These are phyloP conservation scores for Leishmania mexicana DNA, from an alignment of 208 protist genomes.

Conservation along the genomic window DNA sequence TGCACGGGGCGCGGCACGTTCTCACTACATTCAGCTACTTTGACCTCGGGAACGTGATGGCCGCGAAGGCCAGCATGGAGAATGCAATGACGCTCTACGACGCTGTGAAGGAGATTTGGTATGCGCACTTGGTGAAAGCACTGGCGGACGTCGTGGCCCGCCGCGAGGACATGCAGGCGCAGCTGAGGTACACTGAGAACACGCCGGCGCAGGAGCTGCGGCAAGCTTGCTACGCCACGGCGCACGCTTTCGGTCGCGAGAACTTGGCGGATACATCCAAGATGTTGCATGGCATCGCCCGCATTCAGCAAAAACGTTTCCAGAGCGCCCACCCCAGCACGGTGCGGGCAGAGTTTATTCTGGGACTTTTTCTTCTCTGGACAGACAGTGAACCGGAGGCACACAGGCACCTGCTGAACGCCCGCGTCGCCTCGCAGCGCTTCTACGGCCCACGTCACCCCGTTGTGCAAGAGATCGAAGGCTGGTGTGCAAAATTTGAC, in stretches of 20 bases:
- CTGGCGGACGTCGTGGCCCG: constrained; percentile 69
- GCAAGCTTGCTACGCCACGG: constrained; percentile 56
- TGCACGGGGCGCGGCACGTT: constrained; percentile 80
- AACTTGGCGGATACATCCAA: constrained; percentile 85
- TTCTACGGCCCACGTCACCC: constrained; percentile 85
- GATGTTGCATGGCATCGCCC: constrained; percentile 85
- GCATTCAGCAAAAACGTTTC: constrained; percentile 86
- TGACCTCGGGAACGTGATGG: constrained; percentile 91
- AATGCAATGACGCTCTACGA: constrained; percentile 89
- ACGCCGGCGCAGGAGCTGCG: constrained; percentile 43
- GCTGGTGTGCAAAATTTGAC: constrained; percentile 73
- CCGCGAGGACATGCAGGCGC: constrained; percentile 41
- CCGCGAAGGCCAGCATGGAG: constrained; percentile 86
- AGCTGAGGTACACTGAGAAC: constrained; percentile 77
- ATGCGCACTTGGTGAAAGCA: constrained; percentile 44
- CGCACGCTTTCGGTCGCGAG: constrained; percentile 71
- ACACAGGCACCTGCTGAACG: constrained; percentile 40
- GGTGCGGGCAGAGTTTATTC: constrained; percentile 71
- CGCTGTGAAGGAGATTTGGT: constrained; percentile 88
- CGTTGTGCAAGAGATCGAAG: constrained; percentile 79
- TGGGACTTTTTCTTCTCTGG: constrained; percentile 88
- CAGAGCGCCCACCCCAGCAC: constrained; percentile 65
- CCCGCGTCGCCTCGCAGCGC: constrained; percentile 49
- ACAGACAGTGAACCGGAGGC: constrained; percentile 65
- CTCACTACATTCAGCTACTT: constrained; percentile 92